Base-by-base conservation (phyloP, 306 rosid genomes). In the Trifolium pratense region DNA sequence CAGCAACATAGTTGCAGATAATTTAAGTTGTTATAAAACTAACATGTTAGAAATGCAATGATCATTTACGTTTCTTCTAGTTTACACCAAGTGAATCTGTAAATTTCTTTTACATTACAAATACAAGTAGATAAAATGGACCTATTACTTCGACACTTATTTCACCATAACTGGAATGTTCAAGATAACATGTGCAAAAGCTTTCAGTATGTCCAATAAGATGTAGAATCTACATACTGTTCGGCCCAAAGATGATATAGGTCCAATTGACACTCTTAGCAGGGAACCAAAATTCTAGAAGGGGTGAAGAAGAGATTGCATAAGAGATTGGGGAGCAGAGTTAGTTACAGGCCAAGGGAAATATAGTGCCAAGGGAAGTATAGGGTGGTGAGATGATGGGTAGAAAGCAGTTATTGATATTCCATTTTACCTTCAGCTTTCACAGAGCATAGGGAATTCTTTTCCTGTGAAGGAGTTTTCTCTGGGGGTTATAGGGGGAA, bases 11-110 rank as follows among this genome's bases (percentile, higher is more conserved):
- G 60, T 36, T 66, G 68, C 63, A 58, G 45, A 83, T 70, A 62
- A 34, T 57, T 75, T 62, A 59, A 74, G 62, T 61, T 69, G 57
- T 49, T 63, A 70, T 32, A 70, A 67, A 75, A 75, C 52, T 75
- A 51, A 49, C 61, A 39, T 62, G 55, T 49, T 42, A 75, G 42
- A 75, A 64, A 70, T 32, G 53, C 17, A 48, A 52, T 29, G 49
- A 63, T 51, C 17, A 32, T 60, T 73, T 51, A 68, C 7, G 5
- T 40, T 34, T 61, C 32, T 75, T n/a, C 39, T 26, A 36, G 42
- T 69, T 78, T 49, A 49, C 53, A 63, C 43, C 20, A 46, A 26
- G 58, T 48, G 45, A 71, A 65, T 31, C 18, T 31, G 21, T 51
- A 60, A 70, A 59, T 79, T 56, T 70, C 48, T 42, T 76, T 66